Percentiles rank a stretch among this genome's conserved stretches.
Evolutionary conservation across 768 basidiomycete species (phyloP).

Genomic region (Trametes sanguinea): DNA sequence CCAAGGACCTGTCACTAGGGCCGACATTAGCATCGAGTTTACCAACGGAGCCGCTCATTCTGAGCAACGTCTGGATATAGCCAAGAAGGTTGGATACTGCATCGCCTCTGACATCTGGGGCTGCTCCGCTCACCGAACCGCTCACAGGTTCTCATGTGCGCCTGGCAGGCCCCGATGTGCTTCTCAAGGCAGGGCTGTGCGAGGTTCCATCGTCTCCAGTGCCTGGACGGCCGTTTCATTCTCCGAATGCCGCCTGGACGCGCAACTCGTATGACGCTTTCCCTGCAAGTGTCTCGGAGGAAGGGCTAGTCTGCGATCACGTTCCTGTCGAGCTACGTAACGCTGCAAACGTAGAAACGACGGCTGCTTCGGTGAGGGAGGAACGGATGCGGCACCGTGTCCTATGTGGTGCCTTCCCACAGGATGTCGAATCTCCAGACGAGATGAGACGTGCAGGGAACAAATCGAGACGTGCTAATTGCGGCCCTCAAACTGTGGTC

Average conservation of each 20-base stretch:
- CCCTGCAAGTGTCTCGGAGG: neutral
- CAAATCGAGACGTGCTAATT: too few species aligned
- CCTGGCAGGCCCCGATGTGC: neutral
- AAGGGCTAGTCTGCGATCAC: conserved; percentile 7
- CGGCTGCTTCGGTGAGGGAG: neutral
- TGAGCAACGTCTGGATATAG: too few species aligned
- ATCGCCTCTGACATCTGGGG: conserved; percentile 2
- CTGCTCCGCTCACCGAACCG: neutral
- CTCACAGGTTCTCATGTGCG: neutral
- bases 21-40: neutral
- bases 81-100: neutral
- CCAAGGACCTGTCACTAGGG: too few species aligned
- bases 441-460: too few species aligned
- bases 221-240: neutral
- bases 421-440: too few species aligned
- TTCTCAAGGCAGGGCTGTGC: conserved; percentile 2
- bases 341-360: neutral
- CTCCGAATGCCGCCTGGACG: neutral
- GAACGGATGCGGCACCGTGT: neutral
- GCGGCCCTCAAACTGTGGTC: too few species aligned
- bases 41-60: neutral
- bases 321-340: neutral
- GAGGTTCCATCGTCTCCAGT: neutral
- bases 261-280: neutral
- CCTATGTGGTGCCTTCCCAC: too few species aligned